These are phyloP conservation scores for Suillus spraguei DNA, from an alignment of 768 basidiomycete species.

Conservation along the genomic window DNA sequence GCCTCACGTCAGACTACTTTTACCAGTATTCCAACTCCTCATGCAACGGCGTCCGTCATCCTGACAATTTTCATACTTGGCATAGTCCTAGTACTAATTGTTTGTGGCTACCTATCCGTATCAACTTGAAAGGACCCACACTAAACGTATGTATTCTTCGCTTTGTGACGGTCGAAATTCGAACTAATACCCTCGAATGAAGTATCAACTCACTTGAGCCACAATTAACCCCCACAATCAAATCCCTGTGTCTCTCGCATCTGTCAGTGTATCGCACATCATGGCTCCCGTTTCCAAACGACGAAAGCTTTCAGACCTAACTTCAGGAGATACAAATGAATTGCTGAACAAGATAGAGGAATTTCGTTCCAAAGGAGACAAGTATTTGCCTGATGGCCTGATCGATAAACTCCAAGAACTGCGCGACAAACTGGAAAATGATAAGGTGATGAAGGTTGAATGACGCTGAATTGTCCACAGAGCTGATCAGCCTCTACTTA, in stretches of 20 bases:
- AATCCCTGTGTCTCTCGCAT: not conserved
- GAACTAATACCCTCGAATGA: too few species aligned
- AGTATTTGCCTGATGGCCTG: conserved; percentile 18
- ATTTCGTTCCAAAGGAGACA: conserved; percentile 20
- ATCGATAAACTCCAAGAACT: conserved; percentile 14
- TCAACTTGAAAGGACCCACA: too few species aligned
- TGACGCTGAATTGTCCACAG: not conserved
- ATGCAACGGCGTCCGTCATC: too few species aligned
- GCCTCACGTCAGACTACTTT: too few species aligned
- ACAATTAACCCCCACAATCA: not conserved
- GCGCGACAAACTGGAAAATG: conserved; percentile 11
- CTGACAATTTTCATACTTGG: too few species aligned
- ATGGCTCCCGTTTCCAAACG: not conserved
- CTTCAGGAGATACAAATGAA: conserved; percentile 16
- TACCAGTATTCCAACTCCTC: too few species aligned
- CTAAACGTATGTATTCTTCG: too few species aligned
- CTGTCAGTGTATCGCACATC: not conserved
- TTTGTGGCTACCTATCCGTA: too few species aligned
- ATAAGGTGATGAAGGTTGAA: not conserved
- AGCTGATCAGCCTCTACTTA: not conserved
- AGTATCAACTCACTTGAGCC: not conserved
- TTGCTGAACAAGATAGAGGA: conserved; percentile 12
- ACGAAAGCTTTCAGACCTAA: conserved; percentile 10
- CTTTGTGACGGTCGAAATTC: too few species aligned
- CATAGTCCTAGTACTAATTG: too few species aligned